Evolutionary conservation across 2,329 filamentous ascomycete genomes (phyloP).

Genomic region (Fusarium metavorans): DNA sequence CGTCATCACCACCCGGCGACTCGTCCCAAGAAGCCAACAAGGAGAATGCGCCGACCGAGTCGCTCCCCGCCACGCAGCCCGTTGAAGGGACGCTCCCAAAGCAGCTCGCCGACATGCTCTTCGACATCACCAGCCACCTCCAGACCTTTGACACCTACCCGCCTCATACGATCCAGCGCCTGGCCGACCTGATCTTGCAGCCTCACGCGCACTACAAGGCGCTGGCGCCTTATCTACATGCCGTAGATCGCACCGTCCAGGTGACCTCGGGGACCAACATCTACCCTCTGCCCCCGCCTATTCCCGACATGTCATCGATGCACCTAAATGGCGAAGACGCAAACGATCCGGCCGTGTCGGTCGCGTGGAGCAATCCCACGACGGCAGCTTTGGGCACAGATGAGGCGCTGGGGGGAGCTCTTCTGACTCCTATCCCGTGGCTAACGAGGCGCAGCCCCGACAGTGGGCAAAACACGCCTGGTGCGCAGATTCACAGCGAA

Average conservation of each 20-base stretch:
- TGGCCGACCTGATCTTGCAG: slow-evolving; percentile 85
- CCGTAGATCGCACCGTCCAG: slow-evolving; percentile 88
- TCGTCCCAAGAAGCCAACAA: slow-evolving; percentile 73
- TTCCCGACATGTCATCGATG: slow-evolving; percentile 69
- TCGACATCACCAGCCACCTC: slow-evolving; percentile 71
- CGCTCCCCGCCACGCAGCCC: slow-evolving; percentile 49
- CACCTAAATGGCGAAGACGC: slow-evolving; percentile 72
- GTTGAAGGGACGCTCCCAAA: slow-evolving; percentile 67
- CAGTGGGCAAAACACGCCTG: slow-evolving; percentile 45
- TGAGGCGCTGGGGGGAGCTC: slow-evolving; percentile 88
- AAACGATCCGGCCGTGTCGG: slow-evolving; percentile 51
- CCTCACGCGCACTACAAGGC: slow-evolving; percentile 85
- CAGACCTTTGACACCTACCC: slow-evolving; percentile 79
- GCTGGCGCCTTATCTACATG: slow-evolving; percentile 87
- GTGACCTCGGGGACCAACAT: slow-evolving; percentile 85
- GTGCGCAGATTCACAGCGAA: slow-evolving; percentile 71
- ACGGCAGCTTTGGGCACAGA: slow-evolving; percentile 77
- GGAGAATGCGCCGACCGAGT: slow-evolving; percentile 70
- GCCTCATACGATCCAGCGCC: slow-evolving; percentile 91
- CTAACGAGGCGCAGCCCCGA: slow-evolving; percentile 61
- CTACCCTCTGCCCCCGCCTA: slow-evolving; percentile 83
- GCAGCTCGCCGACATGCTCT: slow-evolving; percentile 72
- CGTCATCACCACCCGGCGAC: slow-evolving; percentile 57
- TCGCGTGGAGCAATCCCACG: slow-evolving; percentile 62
- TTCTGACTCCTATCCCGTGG: slow-evolving; percentile 96